A percentile compares a stretch with the other conserved stretches of the same genome.
phyloP scores from a whole-genome alignment of 305 asterid genomes.

The Rubia balearica region DNA sequence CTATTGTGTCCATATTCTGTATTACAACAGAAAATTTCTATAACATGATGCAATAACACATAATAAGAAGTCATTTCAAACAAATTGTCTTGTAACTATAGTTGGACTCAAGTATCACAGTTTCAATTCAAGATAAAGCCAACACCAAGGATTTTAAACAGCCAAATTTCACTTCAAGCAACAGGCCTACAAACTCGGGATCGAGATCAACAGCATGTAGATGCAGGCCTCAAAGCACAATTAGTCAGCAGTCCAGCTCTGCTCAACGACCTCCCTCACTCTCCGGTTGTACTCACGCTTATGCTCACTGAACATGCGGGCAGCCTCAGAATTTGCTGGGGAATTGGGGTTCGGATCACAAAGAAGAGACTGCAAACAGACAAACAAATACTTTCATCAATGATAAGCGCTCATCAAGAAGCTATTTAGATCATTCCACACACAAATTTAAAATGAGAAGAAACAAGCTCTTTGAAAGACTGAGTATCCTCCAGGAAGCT shows the following conservation, averaged over 20 bases:
- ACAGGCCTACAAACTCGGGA: neutral
- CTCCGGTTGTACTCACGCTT: slow-evolving; percentile 51
- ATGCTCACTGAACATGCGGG: neutral
- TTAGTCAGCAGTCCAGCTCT: slow-evolving; percentile 74
- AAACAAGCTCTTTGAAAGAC: neutral
- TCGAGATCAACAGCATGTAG: neutral
- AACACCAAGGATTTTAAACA: neutral
- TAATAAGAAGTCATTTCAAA: no score
- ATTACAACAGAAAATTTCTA: no score
- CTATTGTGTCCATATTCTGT: no score
- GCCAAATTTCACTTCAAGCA: slow-evolving; percentile 9
- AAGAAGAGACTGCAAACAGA: neutral
- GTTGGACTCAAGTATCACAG: slow-evolving; percentile 3
- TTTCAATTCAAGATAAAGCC: slow-evolving; percentile 13
- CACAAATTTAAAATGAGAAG: neutral
- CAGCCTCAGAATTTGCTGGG: neutral
- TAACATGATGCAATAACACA: no score
- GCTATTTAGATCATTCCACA: neutral
- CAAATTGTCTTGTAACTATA: no score
- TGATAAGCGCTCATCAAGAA: neutral
- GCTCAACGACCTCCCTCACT: slow-evolving; percentile 74
- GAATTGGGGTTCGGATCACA: slow-evolving; percentile 1
- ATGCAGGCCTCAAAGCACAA: slow-evolving; percentile 10
- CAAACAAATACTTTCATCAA: neutral
- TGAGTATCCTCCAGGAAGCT: neutral